Conservation (phyloP, 257 asterid species). For the Solanum piurae region DNA sequence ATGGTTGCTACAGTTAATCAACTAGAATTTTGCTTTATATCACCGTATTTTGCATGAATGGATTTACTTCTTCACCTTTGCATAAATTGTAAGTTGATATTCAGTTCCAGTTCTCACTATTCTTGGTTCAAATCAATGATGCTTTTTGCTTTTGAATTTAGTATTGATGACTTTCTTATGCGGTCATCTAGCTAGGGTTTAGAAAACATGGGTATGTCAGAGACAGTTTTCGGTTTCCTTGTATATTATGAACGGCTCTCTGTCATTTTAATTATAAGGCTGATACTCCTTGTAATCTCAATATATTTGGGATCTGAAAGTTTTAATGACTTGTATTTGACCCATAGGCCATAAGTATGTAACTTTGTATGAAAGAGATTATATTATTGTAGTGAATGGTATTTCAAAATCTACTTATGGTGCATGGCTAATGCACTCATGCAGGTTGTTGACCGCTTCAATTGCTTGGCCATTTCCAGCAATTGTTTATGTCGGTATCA, state of each 20-base stretch:
- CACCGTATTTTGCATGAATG: not conserved
- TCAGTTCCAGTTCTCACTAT: not conserved
- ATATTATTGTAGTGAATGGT: not conserved
- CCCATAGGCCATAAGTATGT: not conserved
- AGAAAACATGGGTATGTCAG: not conserved
- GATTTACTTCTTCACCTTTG: not conserved
- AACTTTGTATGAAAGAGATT: not conserved
- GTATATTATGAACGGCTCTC: not conserved
- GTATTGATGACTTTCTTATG: not conserved
- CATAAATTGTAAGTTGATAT: not conserved
- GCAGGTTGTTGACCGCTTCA: conserved; percentile 97
- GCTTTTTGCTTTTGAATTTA: not conserved
- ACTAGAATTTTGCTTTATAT: not conserved
- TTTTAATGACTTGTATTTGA: not conserved
- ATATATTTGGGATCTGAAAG: not conserved
- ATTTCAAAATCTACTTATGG: conserved; percentile 3
- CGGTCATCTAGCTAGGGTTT: not conserved
- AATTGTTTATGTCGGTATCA: conserved; percentile 75
- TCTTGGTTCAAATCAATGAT: not conserved
- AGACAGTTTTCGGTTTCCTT: not conserved
- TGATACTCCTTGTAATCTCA: not conserved
- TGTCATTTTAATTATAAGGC: not conserved
- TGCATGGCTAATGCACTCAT: conserved; percentile 24
- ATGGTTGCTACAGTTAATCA: not conserved
- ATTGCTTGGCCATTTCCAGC: conserved; percentile 99